These are phyloP conservation scores for Citrus mangshanensis DNA, from an alignment of 345 rosid genomes.

Conservation along the genomic window DNA sequence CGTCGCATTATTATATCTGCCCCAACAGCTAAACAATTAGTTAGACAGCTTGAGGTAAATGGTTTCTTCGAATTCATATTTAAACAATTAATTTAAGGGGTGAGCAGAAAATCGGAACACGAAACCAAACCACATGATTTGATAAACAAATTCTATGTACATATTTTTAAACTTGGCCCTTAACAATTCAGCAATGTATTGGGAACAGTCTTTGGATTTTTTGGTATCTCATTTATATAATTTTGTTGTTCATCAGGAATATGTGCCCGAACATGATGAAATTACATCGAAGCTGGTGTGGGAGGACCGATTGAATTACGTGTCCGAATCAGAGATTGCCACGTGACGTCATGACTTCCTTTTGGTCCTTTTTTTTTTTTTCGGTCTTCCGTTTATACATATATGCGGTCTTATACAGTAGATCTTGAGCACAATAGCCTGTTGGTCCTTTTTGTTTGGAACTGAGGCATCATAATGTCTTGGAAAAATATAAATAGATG, in stretches of 20 bases:
- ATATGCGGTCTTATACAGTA: not conserved
- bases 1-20: constrained; percentile 89
- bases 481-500: not conserved
- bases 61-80: no score
- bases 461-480: not conserved
- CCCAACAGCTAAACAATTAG: constrained; percentile 72
- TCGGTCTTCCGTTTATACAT: not conserved
- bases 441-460: not conserved
- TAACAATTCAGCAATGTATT: no score
- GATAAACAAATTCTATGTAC: no score
- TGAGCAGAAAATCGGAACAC: no score
- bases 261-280: constrained; percentile 75
- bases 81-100: no score
- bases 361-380: not conserved
- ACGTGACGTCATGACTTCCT: constrained; percentile 17
- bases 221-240: not conserved
- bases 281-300: constrained; percentile 74
- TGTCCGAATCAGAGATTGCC: constrained; percentile 57
- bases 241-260: constrained; percentile 42
- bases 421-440: not conserved
- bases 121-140: no score
- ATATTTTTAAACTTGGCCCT: no score
- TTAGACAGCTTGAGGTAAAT: constrained; percentile 82
- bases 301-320: constrained; percentile 67
- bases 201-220: not conserved